These are phyloP conservation scores for Immersiella caudata DNA, from an alignment of 495 filamentous ascomycete genomes.

Conservation along the genomic window DNA sequence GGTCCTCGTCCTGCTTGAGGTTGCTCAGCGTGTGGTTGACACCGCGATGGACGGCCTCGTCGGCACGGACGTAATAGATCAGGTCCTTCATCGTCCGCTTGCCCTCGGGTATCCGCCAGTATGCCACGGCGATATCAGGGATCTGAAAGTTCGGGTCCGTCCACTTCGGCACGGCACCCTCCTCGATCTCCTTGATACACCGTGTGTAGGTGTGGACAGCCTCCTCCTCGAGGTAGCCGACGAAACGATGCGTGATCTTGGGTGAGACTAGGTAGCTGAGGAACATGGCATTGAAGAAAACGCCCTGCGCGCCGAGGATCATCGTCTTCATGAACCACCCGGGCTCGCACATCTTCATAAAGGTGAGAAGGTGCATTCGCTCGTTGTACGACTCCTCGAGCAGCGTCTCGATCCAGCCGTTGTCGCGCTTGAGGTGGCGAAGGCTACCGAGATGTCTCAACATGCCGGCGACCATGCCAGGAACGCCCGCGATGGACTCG, in stretches of 20 bases:
- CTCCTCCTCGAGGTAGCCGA: slow-evolving; percentile 96
- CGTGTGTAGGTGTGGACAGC: slow-evolving; percentile 94
- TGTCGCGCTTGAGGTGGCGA: slow-evolving; percentile 83
- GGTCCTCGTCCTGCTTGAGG: slow-evolving; percentile 83
- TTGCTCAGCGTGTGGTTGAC: slow-evolving; percentile 96
- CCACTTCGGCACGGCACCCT: slow-evolving; percentile 83
- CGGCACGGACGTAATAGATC: slow-evolving; percentile 78
- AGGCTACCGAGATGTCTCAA: slow-evolving; percentile 83
- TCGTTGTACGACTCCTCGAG: slow-evolving; percentile 96
- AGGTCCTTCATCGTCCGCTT: slow-evolving; percentile 82
- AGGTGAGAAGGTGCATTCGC: slow-evolving; percentile 93
- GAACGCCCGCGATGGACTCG: slow-evolving; percentile 91
- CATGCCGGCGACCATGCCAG: slow-evolving; percentile 97
- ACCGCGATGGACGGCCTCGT: slow-evolving; percentile 94
- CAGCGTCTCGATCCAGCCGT: slow-evolving; percentile 97
- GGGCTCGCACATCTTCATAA: slow-evolving; percentile 89
- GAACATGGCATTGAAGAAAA: slow-evolving; percentile 96
- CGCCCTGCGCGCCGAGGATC: slow-evolving; percentile 79
- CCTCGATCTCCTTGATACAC: slow-evolving; percentile 81
- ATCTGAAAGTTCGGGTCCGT: slow-evolving; percentile 64
- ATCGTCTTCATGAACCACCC: slow-evolving; percentile 87
- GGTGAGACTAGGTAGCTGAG: slow-evolving; percentile 86
- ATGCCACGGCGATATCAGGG: slow-evolving; percentile 86
- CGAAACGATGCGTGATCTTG: slow-evolving; percentile 89
- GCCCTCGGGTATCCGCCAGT: slow-evolving; percentile 92